These are phyloP conservation scores for Lasiosphaeria miniovina DNA, from an alignment of 495 filamentous ascomycete species.

Conservation along the genomic window DNA sequence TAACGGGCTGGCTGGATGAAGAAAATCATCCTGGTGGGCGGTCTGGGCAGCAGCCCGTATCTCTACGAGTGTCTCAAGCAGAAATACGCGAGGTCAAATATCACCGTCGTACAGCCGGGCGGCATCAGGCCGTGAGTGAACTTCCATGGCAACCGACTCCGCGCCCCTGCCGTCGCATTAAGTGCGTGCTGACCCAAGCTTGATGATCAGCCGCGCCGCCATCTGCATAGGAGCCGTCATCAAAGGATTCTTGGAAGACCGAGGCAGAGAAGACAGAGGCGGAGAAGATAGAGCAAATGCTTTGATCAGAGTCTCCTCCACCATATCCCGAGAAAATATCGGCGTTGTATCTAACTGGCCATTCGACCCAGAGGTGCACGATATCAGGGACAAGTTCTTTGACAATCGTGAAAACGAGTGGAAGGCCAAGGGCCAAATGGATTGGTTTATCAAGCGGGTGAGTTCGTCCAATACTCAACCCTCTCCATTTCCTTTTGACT, in stretches of 20 bases:
- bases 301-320: neutral
- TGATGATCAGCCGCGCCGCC: too few relatives aligned
- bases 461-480: too few relatives aligned
- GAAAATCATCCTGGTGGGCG: neutral
- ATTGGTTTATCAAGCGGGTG: neutral
- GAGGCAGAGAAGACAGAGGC: neutral
- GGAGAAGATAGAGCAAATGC: neutral
- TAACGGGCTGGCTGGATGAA: neutral
- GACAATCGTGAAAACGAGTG: neutral
- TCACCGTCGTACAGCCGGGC: neutral
- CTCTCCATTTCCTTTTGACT: too few relatives aligned
- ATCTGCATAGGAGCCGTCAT: neutral
- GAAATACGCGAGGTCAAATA: neutral
- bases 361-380: neutral
- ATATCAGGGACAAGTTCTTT: neutral
- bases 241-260: neutral
- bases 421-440: neutral
- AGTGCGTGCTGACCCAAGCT: too few relatives aligned
- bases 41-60: neutral
- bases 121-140: neutral
- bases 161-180: too few relatives aligned
- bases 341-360: neutral
- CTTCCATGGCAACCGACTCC: neutral
- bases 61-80: neutral
- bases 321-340: neutral